A percentile compares a stretch with the other conserved stretches of the same genome.
phyloP scores from a whole-genome alignment of 2,329 filamentous ascomycete species.

The Trichophyton mentagrophytes region DNA sequence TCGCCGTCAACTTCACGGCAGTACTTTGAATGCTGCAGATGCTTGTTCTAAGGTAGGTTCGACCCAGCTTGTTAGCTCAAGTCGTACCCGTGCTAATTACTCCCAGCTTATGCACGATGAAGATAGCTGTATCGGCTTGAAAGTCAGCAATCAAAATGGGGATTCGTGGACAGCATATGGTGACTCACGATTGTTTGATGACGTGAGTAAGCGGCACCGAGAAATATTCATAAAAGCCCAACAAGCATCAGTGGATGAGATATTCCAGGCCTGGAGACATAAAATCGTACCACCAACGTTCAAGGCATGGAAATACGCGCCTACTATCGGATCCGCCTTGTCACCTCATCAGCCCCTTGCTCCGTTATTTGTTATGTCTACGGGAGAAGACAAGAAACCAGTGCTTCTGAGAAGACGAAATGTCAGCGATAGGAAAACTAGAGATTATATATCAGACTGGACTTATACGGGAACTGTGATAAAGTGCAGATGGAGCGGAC shows the following conservation, averaged over 20 bases:
- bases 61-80: neutral
- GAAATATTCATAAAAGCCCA: slow-evolving; percentile 1
- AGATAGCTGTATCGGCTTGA: neutral
- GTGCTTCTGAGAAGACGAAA: neutral
- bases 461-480: slow-evolving; percentile 1
- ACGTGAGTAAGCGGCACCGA: slow-evolving; percentile 1
- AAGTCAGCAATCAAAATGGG: neutral
- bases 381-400: neutral
- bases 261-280: neutral
- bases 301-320: slow-evolving; percentile 4
- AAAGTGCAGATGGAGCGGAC: slow-evolving; percentile 3
- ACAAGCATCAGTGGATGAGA: slow-evolving; percentile 1
- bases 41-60: neutral
- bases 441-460: slow-evolving; percentile 2
- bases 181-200: neutral
- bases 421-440: neutral
- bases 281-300: neutral
- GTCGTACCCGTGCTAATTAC: neutral
- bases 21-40: neutral
- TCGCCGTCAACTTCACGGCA: neutral
- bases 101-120: slow-evolving; percentile 4
- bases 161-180: neutral
- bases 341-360: neutral
- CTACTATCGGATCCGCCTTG: neutral
- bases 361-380: slow-evolving; percentile 1